phyloP scores from a whole-genome alignment of 1,284 basidiomycete species.

The Neolentinus lepideus region DNA sequence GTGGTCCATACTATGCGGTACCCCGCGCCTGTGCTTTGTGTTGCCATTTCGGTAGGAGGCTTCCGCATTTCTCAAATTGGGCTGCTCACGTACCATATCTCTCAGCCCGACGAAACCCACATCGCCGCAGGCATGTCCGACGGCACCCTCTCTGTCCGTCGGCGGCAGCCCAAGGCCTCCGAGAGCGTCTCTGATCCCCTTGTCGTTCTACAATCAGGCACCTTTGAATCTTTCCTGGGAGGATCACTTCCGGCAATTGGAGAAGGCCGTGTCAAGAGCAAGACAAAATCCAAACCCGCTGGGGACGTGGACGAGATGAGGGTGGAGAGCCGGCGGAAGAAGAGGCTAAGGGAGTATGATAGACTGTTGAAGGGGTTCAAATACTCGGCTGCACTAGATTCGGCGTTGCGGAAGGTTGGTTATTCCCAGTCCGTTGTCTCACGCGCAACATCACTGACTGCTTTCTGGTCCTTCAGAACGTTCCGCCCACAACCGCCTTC shows the following conservation, averaged over 20 bases:
- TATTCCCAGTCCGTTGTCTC: not conserved
- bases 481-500: slow-evolving; percentile 82
- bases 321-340: slow-evolving; percentile 68
- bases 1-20: slow-evolving; percentile 99
- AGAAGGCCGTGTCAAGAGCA: slow-evolving; percentile 48
- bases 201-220: slow-evolving; percentile 47
- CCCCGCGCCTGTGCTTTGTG: slow-evolving; percentile 84
- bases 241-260: slow-evolving; percentile 47
- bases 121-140: slow-evolving; percentile 96
- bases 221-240: slow-evolving; percentile 72
- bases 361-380: slow-evolving; percentile 88
- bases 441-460: slow-evolving; percentile 3
- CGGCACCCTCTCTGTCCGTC: slow-evolving; percentile 86
- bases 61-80: not conserved
- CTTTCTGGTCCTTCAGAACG: slow-evolving; percentile 38
- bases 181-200: slow-evolving; percentile 41
- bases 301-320: slow-evolving; percentile 65
- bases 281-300: slow-evolving; percentile 38
- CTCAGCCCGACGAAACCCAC: slow-evolving; percentile 93
- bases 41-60: slow-evolving; percentile 81
- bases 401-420: slow-evolving; percentile 76
- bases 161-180: slow-evolving; percentile 72
- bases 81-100: slow-evolving; percentile 5
- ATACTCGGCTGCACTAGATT: slow-evolving; percentile 91
- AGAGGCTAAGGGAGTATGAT: slow-evolving; percentile 85